Evolutionary conservation across 768 basidiomycete species (phyloP).

Genomic region (Gloeostereum incarnatum): DNA sequence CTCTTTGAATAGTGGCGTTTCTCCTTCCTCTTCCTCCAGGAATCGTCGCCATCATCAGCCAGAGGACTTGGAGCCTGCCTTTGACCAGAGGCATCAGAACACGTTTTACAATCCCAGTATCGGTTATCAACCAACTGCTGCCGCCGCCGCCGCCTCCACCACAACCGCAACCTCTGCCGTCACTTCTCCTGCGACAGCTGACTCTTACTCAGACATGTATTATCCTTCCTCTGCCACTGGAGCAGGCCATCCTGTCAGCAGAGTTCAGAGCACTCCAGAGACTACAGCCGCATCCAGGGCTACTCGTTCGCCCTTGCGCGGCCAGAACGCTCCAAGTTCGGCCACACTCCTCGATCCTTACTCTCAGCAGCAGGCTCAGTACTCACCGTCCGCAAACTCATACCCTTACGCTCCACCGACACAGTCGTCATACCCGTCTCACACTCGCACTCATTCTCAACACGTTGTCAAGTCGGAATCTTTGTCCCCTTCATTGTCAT

Average conservation of each 20-base stretch:
- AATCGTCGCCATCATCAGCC: constrained; percentile 58
- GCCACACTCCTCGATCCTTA: constrained; percentile 71
- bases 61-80: constrained; percentile 57
- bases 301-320: constrained; percentile 60
- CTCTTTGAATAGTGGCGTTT: constrained; percentile 49
- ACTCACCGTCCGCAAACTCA: constrained; percentile 31
- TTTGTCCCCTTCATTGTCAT: constrained; percentile 44
- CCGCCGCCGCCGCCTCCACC: constrained; percentile 35
- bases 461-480: too few relatives aligned
- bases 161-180: too few relatives aligned
- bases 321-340: constrained; percentile 36
- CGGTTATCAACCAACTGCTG: constrained; percentile 46
- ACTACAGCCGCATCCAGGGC: too few relatives aligned
- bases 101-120: constrained; percentile 53
- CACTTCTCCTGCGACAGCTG: too few relatives aligned
- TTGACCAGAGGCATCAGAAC: constrained; percentile 32
- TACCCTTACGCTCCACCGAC: constrained; percentile 53
- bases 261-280: too few relatives aligned
- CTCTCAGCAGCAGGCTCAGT: constrained; percentile 57
- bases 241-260: too few relatives aligned
- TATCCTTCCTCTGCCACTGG: constrained; percentile 41
- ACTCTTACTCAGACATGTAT: too few relatives aligned
- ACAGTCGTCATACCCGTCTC: too few relatives aligned
- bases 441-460: too few relatives aligned
- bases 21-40: constrained; percentile 38